phyloP scores from a whole-genome alignment of 768 basidiomycete species.

The Lentinula raphanica region DNA sequence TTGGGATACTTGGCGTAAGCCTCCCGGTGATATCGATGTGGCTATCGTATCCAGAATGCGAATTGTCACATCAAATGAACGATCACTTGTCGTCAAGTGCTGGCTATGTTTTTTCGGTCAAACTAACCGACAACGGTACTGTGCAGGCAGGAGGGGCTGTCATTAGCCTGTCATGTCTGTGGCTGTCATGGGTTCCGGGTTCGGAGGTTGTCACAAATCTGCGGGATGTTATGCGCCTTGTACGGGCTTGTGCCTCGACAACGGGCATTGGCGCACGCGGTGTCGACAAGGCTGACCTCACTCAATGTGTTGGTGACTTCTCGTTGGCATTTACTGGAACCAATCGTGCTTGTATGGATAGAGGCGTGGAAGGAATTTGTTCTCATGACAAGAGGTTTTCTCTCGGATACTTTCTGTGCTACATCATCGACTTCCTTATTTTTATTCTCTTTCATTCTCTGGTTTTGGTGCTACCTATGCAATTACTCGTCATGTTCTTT shows the following conservation, averaged over 20 bases:
- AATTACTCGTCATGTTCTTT: background rate
- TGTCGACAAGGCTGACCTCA: no score
- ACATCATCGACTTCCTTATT: background rate
- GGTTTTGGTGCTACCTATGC: background rate
- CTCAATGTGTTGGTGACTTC: background rate
- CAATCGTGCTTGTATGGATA: background rate
- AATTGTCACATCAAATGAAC: conserved; percentile 1
- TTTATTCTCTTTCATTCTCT: background rate
- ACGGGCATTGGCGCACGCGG: background rate
- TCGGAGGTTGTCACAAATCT: background rate
- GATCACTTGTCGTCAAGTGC: background rate
- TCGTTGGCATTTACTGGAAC: background rate
- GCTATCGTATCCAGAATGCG: background rate
- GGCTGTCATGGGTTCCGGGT: background rate
- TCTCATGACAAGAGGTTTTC: background rate
- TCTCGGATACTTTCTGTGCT: background rate
- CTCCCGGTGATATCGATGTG: background rate
- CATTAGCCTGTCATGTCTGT: conserved; percentile 1
- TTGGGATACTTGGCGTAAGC: background rate
- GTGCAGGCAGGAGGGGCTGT: background rate
- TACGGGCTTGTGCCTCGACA: background rate
- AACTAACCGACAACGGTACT: background rate
- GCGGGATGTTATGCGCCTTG: background rate
- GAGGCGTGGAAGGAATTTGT: background rate
- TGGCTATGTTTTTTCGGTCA: background rate